Evolutionary conservation across 352 stramenopile genomes (phyloP), one percentile per base, ranked within the genome.

Genomic region (Phytopythium mirpurense): DNA sequence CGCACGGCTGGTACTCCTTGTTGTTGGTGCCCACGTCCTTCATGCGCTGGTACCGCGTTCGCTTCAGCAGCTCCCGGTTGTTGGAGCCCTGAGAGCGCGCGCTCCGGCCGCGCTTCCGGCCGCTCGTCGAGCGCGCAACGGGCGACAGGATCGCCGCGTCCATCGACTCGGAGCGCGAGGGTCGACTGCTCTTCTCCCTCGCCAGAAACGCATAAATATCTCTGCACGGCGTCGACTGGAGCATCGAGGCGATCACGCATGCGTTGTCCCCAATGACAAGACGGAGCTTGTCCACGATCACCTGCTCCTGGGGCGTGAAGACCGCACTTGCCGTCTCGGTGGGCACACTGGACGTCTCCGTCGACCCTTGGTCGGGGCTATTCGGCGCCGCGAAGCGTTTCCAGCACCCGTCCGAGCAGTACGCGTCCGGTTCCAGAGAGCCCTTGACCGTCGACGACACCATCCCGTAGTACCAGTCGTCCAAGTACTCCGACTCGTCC

Each of bases 1-100:
- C 83, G 56, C 82, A 93, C 40, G 82, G 82, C 44, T 90, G 78
- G 44, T 88, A 93, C 50, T 90, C 78, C 50, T 90, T 75, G 57
- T 88, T 75, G 49, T 89, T 85, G 5, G 59, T 58, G 16, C 64
- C 59, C 4, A 73, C 86, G 40, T 88, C 74, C 36, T 88, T 82
- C 46, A 85, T 56, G 0, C 70, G 70, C 29, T 90, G 76, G 58
- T 89, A 80, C 37, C 74, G 67, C 9, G 67, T 86, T 34, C 74
- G 75, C 57, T 88, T 85, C 6, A 86, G 63, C 26, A 79, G 55
- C 41, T 84, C 78, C 19, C 72, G 65, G 53, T 86, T 88, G 54
- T 76, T 90, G 38, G 71, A 81, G 43, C 66, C 87, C 4, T 59
- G 62, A 1, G 60, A 59, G 24, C 54, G 59, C 36, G 59, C 62